Conservation (phyloP, 1,139 yeast genomes). For the Zygoascus sp. region DNA sequence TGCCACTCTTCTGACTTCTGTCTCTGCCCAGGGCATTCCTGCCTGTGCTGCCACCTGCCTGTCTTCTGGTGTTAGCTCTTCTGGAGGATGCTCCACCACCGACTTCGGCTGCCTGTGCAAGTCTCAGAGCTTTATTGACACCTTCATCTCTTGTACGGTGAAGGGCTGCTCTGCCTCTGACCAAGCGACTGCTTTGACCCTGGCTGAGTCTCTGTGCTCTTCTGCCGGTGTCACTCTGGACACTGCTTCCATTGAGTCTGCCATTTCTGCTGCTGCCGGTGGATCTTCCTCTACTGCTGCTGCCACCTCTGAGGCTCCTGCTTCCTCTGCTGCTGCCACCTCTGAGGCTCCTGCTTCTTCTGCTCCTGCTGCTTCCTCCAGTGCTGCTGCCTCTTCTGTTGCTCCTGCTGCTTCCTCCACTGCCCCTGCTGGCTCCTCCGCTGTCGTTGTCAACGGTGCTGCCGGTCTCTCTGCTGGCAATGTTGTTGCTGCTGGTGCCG, state of each 20-base stretch:
- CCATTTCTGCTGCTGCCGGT: neutral
- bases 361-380: conserved; percentile 5
- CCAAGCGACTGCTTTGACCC: neutral
- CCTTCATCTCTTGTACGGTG: conserved; percentile 8
- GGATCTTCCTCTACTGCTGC: conserved; percentile 6
- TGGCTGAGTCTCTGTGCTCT: conserved; percentile 9
- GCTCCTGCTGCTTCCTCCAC: neutral
- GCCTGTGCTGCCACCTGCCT: conserved; percentile 11
- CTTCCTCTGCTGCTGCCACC: conserved; percentile 2
- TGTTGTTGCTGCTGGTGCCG: conserved; percentile 7
- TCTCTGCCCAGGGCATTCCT: conserved; percentile 10
- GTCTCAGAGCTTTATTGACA: conserved; percentile 6
- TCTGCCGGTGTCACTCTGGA: conserved; percentile 11
- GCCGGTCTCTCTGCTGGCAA: neutral
- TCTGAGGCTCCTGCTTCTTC: conserved; percentile 8
- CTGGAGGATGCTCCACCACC: conserved; percentile 7
- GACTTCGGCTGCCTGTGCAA: conserved; percentile 11
- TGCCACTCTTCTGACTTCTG: conserved; percentile 8
- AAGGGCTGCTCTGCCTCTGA: conserved; percentile 4
- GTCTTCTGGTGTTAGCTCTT: neutral
- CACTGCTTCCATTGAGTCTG: conserved; percentile 4
- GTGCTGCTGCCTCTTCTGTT: neutral
- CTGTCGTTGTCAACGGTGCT: conserved; percentile 7
- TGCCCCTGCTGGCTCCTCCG: conserved; percentile 1
- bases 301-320: conserved; percentile 4